Evolutionary conservation across 805 yeast species (phyloP), one percentile per base, ranked within the genome.

Genomic region (Lipomyces oligophaga): DNA sequence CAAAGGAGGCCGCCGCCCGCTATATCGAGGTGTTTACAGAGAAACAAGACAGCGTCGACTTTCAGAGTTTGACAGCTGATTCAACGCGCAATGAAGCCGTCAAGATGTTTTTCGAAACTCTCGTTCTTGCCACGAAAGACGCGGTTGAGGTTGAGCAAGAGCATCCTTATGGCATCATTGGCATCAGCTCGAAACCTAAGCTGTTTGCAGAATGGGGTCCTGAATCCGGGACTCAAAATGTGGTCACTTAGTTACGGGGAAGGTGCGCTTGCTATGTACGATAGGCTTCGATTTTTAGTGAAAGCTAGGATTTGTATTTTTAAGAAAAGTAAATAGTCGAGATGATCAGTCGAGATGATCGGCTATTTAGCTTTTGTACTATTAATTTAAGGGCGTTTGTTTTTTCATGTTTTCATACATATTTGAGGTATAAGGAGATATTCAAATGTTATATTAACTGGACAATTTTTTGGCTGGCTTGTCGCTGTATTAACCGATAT

Each of bases 41-140:
- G n/a, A 47, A 49, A 8, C 52, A 43, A 8, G 54, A 59, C 3
- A 48, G 50, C 3, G 49, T 51, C 4, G 60, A 68, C 1, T 68
- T 10, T 66, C 71, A 4, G 59, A n/a, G 38, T 18, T 38, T 45
- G 25, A 41, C 47, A 25, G 43, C n/a, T 16, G 25, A 37, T 25
- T 2, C 50, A 69, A 70, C 48, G 74, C 74, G 59, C 69, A 72
- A 55, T 10, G 81, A 81, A 57, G 85, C 87, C 18, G 78, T 86
- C 2, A 75, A 78, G 58, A 73, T 85, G 43, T 88, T 88, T 65
- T 88, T 87, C 59, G 95, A 88, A 62, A 63, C 88, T 62, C 70
- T 88, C 57, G 90, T 87, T 3, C 70, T 88, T 47, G 94, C 94
- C 1, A 81, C 93, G 4, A 72, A 79, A 36, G 88, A 83, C 57